Conservation (phyloP, 2,329 filamentous ascomycete genomes). For the Rhynchosporium graminicola region DNA sequence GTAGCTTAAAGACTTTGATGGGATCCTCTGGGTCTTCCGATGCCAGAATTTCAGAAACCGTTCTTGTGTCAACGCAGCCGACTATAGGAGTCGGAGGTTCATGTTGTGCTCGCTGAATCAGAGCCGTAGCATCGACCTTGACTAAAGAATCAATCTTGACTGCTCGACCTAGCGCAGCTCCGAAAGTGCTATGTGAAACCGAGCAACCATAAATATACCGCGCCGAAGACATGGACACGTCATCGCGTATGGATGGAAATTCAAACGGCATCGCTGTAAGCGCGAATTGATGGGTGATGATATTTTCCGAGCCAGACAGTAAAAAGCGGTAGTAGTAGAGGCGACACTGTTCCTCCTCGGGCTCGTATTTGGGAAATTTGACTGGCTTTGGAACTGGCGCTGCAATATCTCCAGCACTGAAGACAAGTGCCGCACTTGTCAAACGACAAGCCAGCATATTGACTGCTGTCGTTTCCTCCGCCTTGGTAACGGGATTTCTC, state of each 20-base stretch:
- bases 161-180: conserved; percentile 61
- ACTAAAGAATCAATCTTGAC: conserved; percentile 67
- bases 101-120: conserved; percentile 55
- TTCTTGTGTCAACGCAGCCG: conserved; percentile 62
- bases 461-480: conserved; percentile 47
- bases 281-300: conserved; percentile 63
- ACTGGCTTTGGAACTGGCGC: conserved; percentile 48
- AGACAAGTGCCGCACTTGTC: conserved; percentile 65
- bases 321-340: conserved; percentile 69
- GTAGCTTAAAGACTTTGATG: conserved; percentile 63
- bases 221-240: conserved; percentile 56
- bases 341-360: conserved; percentile 65
- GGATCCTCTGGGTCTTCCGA: conserved; percentile 51
- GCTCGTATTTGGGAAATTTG: conserved; percentile 27
- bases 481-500: conserved; percentile 28
- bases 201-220: conserved; percentile 69
- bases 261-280: conserved; percentile 67
- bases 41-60: conserved; percentile 52
- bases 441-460: conserved; percentile 68
- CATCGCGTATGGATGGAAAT: conserved; percentile 61
- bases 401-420: conserved; percentile 62
- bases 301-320: conserved; percentile 41
- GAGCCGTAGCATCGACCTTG: conserved; percentile 57
- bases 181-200: conserved; percentile 57
- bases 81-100: conserved; percentile 51